Conservation (phyloP, 768 basidiomycete species). For the Phaffia tasmanica region DNA sequence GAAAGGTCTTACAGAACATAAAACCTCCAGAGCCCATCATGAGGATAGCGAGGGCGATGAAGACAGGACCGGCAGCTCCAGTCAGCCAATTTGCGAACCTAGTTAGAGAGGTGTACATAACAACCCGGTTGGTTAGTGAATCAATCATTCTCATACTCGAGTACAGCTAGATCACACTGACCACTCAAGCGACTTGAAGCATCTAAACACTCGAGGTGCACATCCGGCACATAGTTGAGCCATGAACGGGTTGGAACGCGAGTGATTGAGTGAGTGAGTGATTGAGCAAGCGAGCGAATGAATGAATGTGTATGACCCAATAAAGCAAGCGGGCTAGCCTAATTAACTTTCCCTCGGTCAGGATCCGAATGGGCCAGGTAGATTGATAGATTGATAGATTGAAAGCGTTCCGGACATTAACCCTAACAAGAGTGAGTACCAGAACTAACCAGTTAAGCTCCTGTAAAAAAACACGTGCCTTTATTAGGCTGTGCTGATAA, state of each 20-base stretch:
- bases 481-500: too few relatives aligned
- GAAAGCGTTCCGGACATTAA: too few relatives aligned
- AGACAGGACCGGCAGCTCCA: slow-evolving; percentile 82
- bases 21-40: slow-evolving; percentile 58
- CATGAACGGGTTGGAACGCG: not conserved
- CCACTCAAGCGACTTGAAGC: slow-evolving; percentile 59
- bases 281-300: too few relatives aligned
- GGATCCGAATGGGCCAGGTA: too few relatives aligned
- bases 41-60: slow-evolving; percentile 65
- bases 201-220: slow-evolving; percentile 44
- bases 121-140: not conserved
- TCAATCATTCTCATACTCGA: not conserved
- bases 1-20: slow-evolving; percentile 56
- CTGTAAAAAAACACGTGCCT: too few relatives aligned
- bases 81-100: slow-evolving; percentile 59
- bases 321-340: too few relatives aligned
- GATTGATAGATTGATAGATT: too few relatives aligned
- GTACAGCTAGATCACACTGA: slow-evolving; percentile 26
- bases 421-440: too few relatives aligned
- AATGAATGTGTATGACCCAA: too few relatives aligned
- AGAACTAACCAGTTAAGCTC: too few relatives aligned
- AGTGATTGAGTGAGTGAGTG: too few relatives aligned
- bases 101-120: not conserved
- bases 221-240: slow-evolving; percentile 15
- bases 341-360: too few relatives aligned